phyloP scores from a whole-genome alignment of 78 protist genomes.

The Abeoforma whisleri region DNA sequence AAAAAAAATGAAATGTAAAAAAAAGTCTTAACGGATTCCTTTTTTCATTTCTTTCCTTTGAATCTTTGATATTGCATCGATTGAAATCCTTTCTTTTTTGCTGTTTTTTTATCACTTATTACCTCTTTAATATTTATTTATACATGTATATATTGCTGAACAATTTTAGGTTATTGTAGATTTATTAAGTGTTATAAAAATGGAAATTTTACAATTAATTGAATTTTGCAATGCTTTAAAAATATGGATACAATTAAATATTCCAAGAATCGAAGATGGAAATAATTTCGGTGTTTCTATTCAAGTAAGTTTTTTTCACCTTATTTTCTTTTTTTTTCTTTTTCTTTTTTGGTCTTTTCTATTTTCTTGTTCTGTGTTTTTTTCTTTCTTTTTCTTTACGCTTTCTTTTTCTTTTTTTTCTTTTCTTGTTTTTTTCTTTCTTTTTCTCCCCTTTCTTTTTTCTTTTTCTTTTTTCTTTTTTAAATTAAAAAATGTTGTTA shows the following conservation, averaged over 20 bases:
- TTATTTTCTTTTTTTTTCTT: no score
- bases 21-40: no score
- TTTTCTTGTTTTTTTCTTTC: no score
- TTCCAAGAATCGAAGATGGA: constrained; percentile 62
- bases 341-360: no score
- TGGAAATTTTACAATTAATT: constrained; percentile 37
- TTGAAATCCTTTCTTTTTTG: neutral
- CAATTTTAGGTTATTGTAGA: constrained; percentile 4
- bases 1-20: no score
- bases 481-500: no score
- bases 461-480: no score
- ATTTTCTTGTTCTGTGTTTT: no score
- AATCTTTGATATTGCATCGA: neutral
- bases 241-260: constrained; percentile 56
- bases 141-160: neutral
- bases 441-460: no score
- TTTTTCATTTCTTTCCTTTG: no score
- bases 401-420: no score
- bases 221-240: constrained; percentile 36
- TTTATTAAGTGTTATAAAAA: constrained; percentile 28
- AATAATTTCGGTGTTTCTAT: constrained; percentile 62
- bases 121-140: neutral
- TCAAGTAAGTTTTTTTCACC: constrained; percentile 46
- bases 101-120: neutral
- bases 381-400: no score